These are phyloP conservation scores for Neonectria hederae DNA, from an alignment of 2,329 filamentous ascomycete genomes.

Conservation along the genomic window DNA sequence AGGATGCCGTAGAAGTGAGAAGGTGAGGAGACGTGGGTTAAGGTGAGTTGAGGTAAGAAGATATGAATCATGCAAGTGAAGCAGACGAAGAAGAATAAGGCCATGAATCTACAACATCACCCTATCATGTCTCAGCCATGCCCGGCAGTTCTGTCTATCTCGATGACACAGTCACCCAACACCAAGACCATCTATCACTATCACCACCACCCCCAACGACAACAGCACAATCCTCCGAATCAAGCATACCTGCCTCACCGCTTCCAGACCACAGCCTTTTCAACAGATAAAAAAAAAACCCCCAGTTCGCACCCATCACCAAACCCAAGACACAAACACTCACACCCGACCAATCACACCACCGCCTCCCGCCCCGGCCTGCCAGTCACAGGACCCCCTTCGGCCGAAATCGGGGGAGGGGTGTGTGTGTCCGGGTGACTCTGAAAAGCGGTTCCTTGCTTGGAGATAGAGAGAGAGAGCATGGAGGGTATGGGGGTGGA, in stretches of 20 bases:
- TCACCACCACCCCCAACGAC: neutral
- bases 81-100: neutral
- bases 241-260: neutral
- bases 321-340: neutral
- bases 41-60: neutral
- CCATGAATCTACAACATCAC: neutral
- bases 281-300: too few relatives aligned
- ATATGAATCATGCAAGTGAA: neutral
- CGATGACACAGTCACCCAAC: neutral
- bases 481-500: constrained; percentile 16
- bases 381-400: neutral
- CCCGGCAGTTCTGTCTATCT: neutral
- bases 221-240: neutral
- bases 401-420: neutral
- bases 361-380: neutral
- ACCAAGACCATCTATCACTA: neutral
- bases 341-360: neutral
- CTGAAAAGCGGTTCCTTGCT: neutral
- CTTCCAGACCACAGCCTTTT: neutral
- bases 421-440: neutral
- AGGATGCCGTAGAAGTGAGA: neutral
- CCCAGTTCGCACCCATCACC: neutral
- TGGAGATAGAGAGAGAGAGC: too few relatives aligned
- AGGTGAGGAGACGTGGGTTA: neutral
- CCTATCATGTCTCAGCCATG: neutral